These are phyloP conservation scores for maize (Zea mays) DNA, from an alignment of 176 grass and related monocot genomes.

Conservation along the genomic window DNA sequence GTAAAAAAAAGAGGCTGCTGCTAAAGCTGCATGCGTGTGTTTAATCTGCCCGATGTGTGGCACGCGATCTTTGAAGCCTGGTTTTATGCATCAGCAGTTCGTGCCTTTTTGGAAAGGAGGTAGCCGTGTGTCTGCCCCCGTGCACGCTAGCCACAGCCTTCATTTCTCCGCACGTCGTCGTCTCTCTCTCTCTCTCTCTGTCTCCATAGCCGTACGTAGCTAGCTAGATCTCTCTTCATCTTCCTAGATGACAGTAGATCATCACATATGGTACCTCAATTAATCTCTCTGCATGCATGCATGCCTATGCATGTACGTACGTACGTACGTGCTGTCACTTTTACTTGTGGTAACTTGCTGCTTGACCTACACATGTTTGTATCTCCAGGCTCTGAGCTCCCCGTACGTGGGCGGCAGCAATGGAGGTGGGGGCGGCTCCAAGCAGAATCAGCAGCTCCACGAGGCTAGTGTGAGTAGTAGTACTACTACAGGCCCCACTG, in stretches of 20 bases:
- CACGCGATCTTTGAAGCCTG: conserved; percentile 45
- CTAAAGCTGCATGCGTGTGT: conserved; percentile 55
- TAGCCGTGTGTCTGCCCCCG: neutral
- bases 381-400: conserved; percentile 80
- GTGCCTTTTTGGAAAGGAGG: conserved; percentile 28
- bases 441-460: conserved; percentile 27
- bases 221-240: neutral
- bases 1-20: conserved; percentile 44
- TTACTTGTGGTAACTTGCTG: neutral
- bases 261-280: neutral
- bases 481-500: neutral
- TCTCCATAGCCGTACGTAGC: neutral
- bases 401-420: conserved; percentile 66
- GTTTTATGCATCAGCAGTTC: conserved; percentile 24
- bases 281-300: neutral
- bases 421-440: conserved; percentile 34
- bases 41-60: conserved; percentile 43
- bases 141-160: conserved; percentile 1
- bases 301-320: no score
- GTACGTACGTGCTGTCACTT: neutral
- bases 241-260: neutral
- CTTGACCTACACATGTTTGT: neutral
- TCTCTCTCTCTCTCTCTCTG: neutral
- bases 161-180: neutral
- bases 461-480: conserved; percentile 39